phyloP scores from a whole-genome alignment of 2,329 filamentous ascomycete species.

The Nemania sp. region DNA sequence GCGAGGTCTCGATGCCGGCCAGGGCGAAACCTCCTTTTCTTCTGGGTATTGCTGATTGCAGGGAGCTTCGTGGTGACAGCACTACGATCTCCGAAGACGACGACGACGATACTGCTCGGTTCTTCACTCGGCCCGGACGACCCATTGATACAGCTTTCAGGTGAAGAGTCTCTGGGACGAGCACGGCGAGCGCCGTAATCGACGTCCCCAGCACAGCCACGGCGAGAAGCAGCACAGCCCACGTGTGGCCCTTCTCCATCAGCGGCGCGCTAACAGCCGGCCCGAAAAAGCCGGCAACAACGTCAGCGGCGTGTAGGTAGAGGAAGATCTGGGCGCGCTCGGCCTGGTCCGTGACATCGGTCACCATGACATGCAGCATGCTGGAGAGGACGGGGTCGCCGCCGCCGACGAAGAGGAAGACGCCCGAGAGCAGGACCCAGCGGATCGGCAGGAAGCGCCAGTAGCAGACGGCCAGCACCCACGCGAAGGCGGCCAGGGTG shows the following conservation, averaged over 20 bases:
- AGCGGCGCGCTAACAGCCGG: slow-evolving; percentile 12
- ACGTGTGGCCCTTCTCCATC: slow-evolving; percentile 15
- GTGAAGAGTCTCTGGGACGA: not conserved
- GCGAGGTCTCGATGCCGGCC: not conserved
- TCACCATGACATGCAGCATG: slow-evolving; percentile 16
- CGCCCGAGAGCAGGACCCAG: slow-evolving; percentile 9
- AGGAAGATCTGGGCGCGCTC: slow-evolving; percentile 21
- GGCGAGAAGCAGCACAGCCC: slow-evolving; percentile 13
- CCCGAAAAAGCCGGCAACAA: slow-evolving; percentile 12
- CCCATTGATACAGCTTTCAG: not conserved
- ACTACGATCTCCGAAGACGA: not conserved
- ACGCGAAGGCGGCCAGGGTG: not conserved
- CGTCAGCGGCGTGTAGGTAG: slow-evolving; percentile 11
- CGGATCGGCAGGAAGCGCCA: slow-evolving; percentile 11
- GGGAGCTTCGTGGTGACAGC: too few species aligned
- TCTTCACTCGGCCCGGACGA: too few species aligned
- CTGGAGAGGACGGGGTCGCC: slow-evolving; percentile 16
- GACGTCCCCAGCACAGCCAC: not conserved
- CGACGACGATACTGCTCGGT: too few species aligned
- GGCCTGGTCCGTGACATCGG: not conserved
- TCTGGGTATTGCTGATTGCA: not conserved
- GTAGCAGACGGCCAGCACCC: slow-evolving; percentile 16
- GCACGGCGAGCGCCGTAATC: not conserved
- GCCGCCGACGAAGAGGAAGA: slow-evolving; percentile 16
- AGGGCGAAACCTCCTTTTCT: not conserved